These are phyloP conservation scores for Hansenula sp. DNA, from an alignment of 1,139 yeast species.

Conservation along the genomic window DNA sequence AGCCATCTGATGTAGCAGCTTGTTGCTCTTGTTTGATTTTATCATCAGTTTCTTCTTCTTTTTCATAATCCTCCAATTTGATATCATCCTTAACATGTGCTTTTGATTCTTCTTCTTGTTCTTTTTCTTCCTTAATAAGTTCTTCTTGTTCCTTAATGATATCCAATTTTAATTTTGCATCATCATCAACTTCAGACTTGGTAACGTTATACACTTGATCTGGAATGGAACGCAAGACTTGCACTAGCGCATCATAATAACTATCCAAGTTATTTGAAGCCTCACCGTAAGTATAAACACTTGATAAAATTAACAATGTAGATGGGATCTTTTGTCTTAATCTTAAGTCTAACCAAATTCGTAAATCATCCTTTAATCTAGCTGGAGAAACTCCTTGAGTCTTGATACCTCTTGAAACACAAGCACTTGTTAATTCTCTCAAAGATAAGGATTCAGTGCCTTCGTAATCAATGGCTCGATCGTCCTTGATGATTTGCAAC, in stretches of 20 bases:
- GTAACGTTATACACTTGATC: slow-evolving; percentile 96
- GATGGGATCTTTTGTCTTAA: slow-evolving; percentile 89
- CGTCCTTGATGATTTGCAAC: slow-evolving; percentile 88
- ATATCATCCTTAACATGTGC: slow-evolving; percentile 75
- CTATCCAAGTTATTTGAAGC: slow-evolving; percentile 50
- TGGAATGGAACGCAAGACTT: slow-evolving; percentile 87
- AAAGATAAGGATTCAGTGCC: slow-evolving; percentile 81
- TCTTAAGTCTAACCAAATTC: slow-evolving; percentile 87
- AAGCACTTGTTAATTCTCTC: slow-evolving; percentile 84
- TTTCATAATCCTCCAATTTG: slow-evolving; percentile 73
- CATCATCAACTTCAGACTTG: slow-evolving; percentile 75
- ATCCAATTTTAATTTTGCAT: slow-evolving; percentile 76
- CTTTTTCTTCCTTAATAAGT: slow-evolving; percentile 83
- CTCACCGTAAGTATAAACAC: slow-evolving; percentile 88
- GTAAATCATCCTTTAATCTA: slow-evolving; percentile 75
- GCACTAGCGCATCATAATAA: slow-evolving; percentile 81
- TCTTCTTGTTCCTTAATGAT: slow-evolving; percentile 96
- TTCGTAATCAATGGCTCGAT: slow-evolving; percentile 88
- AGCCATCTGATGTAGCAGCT: not conserved
- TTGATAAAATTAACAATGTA: slow-evolving; percentile 76
- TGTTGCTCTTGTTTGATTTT: not conserved
- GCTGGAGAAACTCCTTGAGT: slow-evolving; percentile 82
- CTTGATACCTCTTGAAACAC: slow-evolving; percentile 91
- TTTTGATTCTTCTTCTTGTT: slow-evolving; percentile 66
- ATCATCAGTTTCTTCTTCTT: slow-evolving; percentile 11